A percentile compares a stretch with the other conserved stretches of the same genome.
Evolutionary conservation across 2,329 filamentous ascomycete species (phyloP).

Genomic region (Fusarium odoratissimum): DNA sequence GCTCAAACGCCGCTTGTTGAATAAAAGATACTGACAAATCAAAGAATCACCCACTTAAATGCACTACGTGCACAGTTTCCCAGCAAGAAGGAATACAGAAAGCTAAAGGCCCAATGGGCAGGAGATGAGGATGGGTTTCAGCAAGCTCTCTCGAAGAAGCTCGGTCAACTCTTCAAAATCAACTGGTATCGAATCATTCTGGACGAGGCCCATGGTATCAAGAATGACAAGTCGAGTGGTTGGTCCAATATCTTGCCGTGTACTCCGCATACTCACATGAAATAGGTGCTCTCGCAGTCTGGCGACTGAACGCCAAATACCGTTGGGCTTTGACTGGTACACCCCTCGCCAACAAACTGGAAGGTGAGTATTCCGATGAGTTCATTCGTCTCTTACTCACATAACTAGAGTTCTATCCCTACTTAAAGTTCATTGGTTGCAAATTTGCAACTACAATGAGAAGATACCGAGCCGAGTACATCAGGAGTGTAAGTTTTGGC

Average conservation of each 20-base stretch:
- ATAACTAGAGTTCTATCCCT: constrained; percentile 51
- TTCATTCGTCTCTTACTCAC: not conserved
- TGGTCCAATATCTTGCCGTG: accelerated
- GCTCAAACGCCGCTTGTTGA: not conserved
- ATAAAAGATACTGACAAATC: not conserved
- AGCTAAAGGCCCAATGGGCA: not conserved
- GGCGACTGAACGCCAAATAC: constrained; percentile 44
- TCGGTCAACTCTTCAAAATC: constrained; percentile 42
- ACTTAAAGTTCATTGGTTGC: constrained; percentile 49
- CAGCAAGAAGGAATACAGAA: accelerated
- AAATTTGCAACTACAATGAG: not conserved
- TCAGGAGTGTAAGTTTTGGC: not conserved
- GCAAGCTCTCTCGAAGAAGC: constrained; percentile 55
- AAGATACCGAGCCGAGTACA: constrained; percentile 32
- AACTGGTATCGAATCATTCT: constrained; percentile 64
- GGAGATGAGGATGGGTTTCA: constrained; percentile 37
- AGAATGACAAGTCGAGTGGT: constrained; percentile 56
- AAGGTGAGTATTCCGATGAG: constrained; percentile 38
- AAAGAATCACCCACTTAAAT: not conserved
- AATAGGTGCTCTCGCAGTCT: constrained; percentile 40
- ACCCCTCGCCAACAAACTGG: constrained; percentile 48
- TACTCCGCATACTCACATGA: not conserved
- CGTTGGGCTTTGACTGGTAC: constrained; percentile 53
- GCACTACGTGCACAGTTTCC: constrained; percentile 16
- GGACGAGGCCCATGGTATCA: constrained; percentile 68